A percentile compares a stretch with the other conserved stretches of the same genome.
phyloP scores from a whole-genome alignment of 768 basidiomycete genomes.

The Rhizopogon rudus region DNA sequence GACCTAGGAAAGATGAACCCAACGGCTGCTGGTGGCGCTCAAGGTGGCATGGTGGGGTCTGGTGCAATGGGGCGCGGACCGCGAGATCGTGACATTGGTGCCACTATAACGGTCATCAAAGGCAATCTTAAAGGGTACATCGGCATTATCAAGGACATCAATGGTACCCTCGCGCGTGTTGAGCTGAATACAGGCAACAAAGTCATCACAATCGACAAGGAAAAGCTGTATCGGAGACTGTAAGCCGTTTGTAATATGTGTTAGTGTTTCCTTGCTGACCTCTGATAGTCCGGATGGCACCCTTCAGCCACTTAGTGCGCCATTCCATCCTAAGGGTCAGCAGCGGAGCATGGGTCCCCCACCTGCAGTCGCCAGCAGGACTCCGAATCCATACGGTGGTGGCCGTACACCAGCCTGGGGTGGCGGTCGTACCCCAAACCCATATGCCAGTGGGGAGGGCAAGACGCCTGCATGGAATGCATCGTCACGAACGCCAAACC shows the following conservation, averaged over 20 bases:
- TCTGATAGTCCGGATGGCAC: constrained; percentile 48
- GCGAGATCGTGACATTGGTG: constrained; percentile 78
- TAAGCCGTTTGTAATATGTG: constrained; percentile 34
- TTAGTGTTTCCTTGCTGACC: constrained; percentile 1
- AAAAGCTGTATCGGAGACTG: constrained; percentile 69
- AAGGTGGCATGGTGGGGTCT: constrained; percentile 78
- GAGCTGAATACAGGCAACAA: constrained; percentile 90
- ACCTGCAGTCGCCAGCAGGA: constrained; percentile 25
- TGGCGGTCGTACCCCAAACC: constrained; percentile 58
- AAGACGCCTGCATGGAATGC: constrained; percentile 64
- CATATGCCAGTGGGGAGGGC: constrained; percentile 53
- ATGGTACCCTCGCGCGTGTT: constrained; percentile 80
- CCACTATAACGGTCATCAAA: constrained; percentile 72
- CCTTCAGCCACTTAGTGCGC: constrained; percentile 45
- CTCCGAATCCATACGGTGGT: constrained; percentile 40
- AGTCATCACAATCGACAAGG: constrained; percentile 81
- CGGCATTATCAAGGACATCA: constrained; percentile 93
- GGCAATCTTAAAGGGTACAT: constrained; percentile 89
- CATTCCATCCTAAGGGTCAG: constrained; percentile 20
- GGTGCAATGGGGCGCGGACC: constrained; percentile 76
- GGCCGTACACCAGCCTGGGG: constrained; percentile 34
- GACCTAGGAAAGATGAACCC: constrained; percentile 95
- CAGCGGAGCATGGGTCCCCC: constrained; percentile 33
- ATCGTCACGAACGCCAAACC: constrained; percentile 67
- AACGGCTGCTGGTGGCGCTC: constrained; percentile 48